Base-by-base conservation (phyloP, 108 stramenopile species). In the Discostella pseudostelligera region DNA sequence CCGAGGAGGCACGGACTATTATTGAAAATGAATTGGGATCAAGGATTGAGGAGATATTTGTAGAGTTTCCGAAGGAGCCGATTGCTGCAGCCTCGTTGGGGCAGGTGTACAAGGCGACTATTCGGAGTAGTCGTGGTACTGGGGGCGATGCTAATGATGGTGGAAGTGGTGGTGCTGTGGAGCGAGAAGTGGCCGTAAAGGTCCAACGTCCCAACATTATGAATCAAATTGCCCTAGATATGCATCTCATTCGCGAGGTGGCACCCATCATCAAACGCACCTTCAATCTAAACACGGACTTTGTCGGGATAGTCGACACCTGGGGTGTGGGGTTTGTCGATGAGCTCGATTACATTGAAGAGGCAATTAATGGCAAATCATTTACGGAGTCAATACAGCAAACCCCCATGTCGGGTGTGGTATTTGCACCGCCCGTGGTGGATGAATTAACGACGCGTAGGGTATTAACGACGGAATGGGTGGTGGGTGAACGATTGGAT, bases 251-350 rank as follows among this genome's bases (percentile, higher is more conserved):
- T 36, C 84, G 96, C 3, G 80, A 93, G 37, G 65, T 90, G 36
- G 90, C 91, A 8, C 82, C 87, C 0, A 56, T 86, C 17, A 60
- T 83, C 32, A 86, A 84, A 59, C 44, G 74, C 8, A 67, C 81
- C 2, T 87, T 89, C 46, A 82, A 85, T 54, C 59, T 91, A 36
- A 91, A 90, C 48, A 88, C 91, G 16, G 91, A 96, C 45, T 72
- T 88, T 14, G 89, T 86, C 1, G 94, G 88, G 10, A 81, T 84
- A 8, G 87, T 96, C 20, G 96, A 98, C 79, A 83, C 88, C 22
- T 98, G 96, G 96, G 97, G 94, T 14, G 28, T 56, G 17, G 95
- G 97, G 0, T 96, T 98, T 69, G 89, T 97, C 37, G 94, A 96
- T 67, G 97, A 98, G 79, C 67, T 97, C 37, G 94, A 98, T 70